Evolutionary conservation across 2,329 filamentous ascomycete species (phyloP).

Genomic region (Rutstroemia sp.): DNA sequence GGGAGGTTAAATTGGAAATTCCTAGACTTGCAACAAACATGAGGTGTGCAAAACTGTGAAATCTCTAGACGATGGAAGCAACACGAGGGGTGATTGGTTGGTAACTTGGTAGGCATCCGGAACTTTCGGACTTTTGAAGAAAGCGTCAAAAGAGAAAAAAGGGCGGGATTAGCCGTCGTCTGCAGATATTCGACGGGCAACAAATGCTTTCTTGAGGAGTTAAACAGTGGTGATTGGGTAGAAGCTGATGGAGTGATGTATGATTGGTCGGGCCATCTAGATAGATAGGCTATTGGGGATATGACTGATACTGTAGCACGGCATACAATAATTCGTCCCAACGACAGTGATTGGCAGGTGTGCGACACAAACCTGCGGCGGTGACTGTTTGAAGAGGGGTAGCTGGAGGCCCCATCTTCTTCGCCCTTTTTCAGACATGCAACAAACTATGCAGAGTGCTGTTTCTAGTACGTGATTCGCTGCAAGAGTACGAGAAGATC

Average conservation of each 20-base stretch:
- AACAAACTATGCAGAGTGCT: conserved; percentile 3
- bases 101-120: background rate
- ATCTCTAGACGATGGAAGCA: background rate
- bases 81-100: background rate
- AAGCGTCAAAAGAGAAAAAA: background rate
- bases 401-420: background rate
- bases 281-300: no score
- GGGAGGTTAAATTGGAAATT: background rate
- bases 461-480: background rate
- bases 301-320: no score
- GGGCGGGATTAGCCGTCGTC: background rate
- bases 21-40: conserved; percentile 7
- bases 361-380: no score
- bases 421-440: conserved; percentile 3
- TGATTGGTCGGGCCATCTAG: no score
- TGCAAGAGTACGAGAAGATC: background rate
- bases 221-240: no score
- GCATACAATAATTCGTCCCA: no score
- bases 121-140: background rate
- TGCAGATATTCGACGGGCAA: background rate
- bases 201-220: no score
- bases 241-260: no score
- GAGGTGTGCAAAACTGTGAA: conserved; percentile 3
- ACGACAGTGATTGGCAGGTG: no score
- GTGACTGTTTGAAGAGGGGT: background rate